Evolutionary conservation across 805 yeast species (phyloP), one percentile per base, ranked within the genome.

Genomic region (Saturnispora sekii): DNA sequence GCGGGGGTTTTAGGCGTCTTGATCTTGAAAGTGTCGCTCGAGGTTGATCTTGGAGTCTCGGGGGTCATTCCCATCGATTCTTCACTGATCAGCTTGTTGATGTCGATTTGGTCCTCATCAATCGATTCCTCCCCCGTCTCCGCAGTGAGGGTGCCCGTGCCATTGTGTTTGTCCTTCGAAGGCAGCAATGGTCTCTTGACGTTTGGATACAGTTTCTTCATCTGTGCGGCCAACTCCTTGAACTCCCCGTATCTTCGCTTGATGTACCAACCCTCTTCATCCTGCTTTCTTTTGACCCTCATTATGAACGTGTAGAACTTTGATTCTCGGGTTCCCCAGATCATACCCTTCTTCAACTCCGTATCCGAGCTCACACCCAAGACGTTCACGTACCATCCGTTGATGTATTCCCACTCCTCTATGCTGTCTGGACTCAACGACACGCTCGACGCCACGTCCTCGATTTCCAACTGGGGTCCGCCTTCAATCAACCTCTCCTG

Each of bases 191-290:
- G 67, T 31, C 84, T 60, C 9, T 73, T 74, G 44, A 78, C 74
- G 0, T 90, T 94, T 0, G 96, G 95, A 53, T 76, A 84, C 38
- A 63, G 65, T 34, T 65, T 64, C 48, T 70, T 72, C 45, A 88
- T 61, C n/a, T 58, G 55, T 21, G 64, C 61, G 46, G 81, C 77
- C 28, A 90, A 64, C 7, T 63, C 65, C 47, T 69, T 72, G 60
- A 90, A 90, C 14, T 85, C 86, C 2, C 74, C 63, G 58, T 85
- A 90, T 9, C 81, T 63, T 46, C 87, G 69, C 0, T 77, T 69
- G 0, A 83, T 74, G 53, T 72, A 79, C 44, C 72, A 68, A 1
- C 62, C 60, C 2, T 58, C 56, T 1, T 62, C 63, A 1, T 59
- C 56, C 1, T 61, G 50, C 37, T 63, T 55, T 30, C 62, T 61